Evolutionary conservation across 345 rosid genomes (phyloP).

Genomic region (Linum trigynum): DNA sequence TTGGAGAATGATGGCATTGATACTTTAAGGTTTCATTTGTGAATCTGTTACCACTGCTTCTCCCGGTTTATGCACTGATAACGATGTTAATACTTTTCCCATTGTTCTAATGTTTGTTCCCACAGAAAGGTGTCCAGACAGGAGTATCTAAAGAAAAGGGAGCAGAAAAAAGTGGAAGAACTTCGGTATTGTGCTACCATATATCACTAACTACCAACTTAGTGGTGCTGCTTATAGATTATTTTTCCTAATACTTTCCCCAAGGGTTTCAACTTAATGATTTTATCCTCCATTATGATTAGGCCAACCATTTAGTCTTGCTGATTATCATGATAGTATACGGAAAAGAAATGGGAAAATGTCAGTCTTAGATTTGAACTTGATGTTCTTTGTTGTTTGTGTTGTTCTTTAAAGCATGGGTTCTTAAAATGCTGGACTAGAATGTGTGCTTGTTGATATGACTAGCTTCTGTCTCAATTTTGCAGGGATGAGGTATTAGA

Average conservation of each 20-base stretch:
- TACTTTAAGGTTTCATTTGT: slow-evolving; percentile 51
- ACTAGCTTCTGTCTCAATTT: background rate
- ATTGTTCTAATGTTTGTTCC: slow-evolving; percentile 7
- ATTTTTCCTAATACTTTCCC: background rate
- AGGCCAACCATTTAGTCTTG: background rate
- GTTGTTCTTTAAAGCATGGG: background rate
- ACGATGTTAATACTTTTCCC: slow-evolving; percentile 7
- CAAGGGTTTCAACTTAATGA: no score
- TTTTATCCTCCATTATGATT: no score
- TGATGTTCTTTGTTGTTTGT: background rate
- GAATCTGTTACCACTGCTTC: slow-evolving; percentile 1
- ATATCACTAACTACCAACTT: background rate
- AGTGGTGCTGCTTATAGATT: background rate
- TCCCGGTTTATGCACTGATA: background rate
- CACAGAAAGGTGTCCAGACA: slow-evolving; percentile 81
- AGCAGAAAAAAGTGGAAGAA: slow-evolving; percentile 94
- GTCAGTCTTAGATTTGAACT: background rate
- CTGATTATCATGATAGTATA: background rate
- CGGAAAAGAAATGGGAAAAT: background rate
- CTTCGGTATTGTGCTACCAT: slow-evolving; percentile 37
- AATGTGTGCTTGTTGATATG: background rate
- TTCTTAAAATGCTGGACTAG: no score
- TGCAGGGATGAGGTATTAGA: slow-evolving; percentile 85
- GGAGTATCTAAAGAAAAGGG: slow-evolving; percentile 90
- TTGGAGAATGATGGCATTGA: slow-evolving; percentile 49